Evolutionary conservation across 306 rosid genomes (phyloP).

Genomic region (Corylus heterophylla): DNA sequence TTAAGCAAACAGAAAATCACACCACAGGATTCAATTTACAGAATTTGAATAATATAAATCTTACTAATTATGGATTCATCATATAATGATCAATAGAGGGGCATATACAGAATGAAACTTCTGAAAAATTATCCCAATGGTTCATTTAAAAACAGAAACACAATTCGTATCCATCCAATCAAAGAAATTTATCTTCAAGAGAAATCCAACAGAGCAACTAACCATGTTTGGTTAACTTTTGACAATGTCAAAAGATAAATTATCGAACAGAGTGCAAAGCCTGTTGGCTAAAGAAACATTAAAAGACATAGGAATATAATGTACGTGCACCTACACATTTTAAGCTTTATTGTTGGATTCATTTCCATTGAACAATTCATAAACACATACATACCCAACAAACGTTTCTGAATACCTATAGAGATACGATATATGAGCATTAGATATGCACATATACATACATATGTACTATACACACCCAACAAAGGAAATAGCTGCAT

Average conservation of each 20-base stretch:
- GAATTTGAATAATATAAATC: neutral
- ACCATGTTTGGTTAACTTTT: constrained; percentile 10
- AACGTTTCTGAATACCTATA: neutral
- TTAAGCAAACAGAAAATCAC: neutral
- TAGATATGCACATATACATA: neutral
- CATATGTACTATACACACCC: too few relatives aligned
- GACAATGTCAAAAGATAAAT: neutral
- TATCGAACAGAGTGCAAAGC: neutral
- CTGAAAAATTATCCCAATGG: neutral
- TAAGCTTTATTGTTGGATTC: too few relatives aligned
- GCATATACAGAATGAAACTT: neutral
- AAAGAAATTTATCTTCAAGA: neutral
- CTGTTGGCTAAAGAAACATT: neutral
- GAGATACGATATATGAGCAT: too few relatives aligned
- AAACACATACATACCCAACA: neutral
- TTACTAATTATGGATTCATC: neutral
- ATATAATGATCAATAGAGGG: neutral
- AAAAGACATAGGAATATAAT: neutral
- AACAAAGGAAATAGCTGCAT: too few relatives aligned
- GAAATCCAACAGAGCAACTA: neutral
- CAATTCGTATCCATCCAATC: neutral
- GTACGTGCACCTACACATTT: neutral
- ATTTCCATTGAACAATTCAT: neutral
- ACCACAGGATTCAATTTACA: neutral
- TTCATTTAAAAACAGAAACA: neutral